These are phyloP conservation scores for Verticillium dahliae DNA, from an alignment of 2,329 filamentous ascomycete genomes.

Conservation along the genomic window DNA sequence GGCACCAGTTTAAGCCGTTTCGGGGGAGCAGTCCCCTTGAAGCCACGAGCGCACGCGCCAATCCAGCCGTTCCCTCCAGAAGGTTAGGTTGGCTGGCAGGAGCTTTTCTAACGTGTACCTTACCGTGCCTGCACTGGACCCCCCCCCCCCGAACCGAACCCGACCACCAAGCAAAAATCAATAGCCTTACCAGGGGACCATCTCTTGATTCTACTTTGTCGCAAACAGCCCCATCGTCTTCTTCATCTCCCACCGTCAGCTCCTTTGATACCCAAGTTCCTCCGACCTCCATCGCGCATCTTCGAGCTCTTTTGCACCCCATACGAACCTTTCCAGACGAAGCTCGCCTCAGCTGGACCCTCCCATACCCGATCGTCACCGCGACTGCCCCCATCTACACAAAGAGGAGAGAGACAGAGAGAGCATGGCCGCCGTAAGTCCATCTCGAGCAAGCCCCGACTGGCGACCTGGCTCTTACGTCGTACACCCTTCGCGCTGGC, in stretches of 20 bases:
- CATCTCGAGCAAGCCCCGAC: neutral
- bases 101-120: neutral
- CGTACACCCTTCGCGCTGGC: neutral
- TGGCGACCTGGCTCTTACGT: neutral
- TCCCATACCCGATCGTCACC: neutral
- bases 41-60: slow-evolving; percentile 4
- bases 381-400: neutral
- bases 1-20: neutral
- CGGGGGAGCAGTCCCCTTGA: neutral
- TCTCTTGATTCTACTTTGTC: slow-evolving; percentile 8
- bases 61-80: slow-evolving; percentile 5
- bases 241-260: slow-evolving; percentile 9
- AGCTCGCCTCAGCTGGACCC: neutral
- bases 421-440: slow-evolving; percentile 14
- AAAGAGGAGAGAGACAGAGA: neutral
- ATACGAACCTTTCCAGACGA: slow-evolving; percentile 3
- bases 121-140: neutral
- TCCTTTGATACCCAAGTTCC: slow-evolving; percentile 12
- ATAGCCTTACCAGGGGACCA: slow-evolving; percentile 13
- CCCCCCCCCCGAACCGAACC: neutral
- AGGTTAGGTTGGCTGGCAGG: neutral
- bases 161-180: slow-evolving; percentile 10
- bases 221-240: slow-evolving; percentile 11
- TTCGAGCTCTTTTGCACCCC: neutral
- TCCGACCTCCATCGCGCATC: neutral